Conservation (phyloP, 1,284 basidiomycete species). For the Ceratobasidium sp. region DNA sequence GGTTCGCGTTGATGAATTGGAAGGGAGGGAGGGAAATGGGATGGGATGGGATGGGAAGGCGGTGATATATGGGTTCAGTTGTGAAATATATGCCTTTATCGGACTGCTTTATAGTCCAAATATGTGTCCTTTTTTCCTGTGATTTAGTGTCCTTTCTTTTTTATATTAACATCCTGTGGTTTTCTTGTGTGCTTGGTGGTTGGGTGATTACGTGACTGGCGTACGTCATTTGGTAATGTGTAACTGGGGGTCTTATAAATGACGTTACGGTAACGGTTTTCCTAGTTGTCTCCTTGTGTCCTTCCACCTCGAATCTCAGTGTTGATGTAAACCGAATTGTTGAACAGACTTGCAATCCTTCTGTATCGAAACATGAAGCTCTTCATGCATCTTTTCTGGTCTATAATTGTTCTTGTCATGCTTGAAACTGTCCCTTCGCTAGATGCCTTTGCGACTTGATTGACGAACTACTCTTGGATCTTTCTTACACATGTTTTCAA, state of each 20-base stretch:
- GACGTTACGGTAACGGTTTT: background rate
- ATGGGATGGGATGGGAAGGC: background rate
- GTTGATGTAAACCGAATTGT: too few species aligned
- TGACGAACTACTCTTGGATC: too few species aligned
- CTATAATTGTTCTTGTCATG: too few species aligned
- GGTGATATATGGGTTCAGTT: background rate
- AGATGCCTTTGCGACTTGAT: too few species aligned
- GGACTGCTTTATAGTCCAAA: slow-evolving; percentile 6
- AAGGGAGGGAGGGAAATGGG: background rate
- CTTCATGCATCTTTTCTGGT: too few species aligned
- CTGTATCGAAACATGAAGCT: too few species aligned
- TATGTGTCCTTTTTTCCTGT: background rate
- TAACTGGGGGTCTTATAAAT: background rate
- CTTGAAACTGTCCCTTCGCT: too few species aligned
- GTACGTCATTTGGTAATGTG: background rate
- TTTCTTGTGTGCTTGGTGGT: background rate
- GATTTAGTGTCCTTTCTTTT: slow-evolving; percentile 8
- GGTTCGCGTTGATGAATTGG: too few species aligned
- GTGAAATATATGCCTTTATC: background rate
- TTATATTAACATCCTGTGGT: slow-evolving; percentile 30
- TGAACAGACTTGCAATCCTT: too few species aligned
- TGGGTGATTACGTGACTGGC: background rate
- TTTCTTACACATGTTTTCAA: too few species aligned
- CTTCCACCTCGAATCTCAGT: background rate
- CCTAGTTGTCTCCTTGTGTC: background rate